Evolutionary conservation across 2,329 filamentous ascomycete species (phyloP).

Genomic region (Colletotrichum salicis): DNA sequence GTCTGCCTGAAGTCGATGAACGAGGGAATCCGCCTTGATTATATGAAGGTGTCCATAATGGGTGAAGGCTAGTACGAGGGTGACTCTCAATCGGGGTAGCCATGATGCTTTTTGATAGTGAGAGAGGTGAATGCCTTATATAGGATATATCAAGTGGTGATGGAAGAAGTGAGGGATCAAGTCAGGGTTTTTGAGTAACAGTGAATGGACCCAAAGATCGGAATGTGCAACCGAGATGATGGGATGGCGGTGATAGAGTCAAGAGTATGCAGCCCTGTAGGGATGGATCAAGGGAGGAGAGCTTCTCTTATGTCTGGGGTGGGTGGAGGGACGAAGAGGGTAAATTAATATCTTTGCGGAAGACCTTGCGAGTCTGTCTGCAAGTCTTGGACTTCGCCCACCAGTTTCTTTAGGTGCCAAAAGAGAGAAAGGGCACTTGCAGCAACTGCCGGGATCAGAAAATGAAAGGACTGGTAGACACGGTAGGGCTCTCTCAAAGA

Average conservation of each 20-base stretch:
- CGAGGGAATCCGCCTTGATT: conserved; percentile 39
- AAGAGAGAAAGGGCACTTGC: conserved; percentile 12
- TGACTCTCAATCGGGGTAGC: conserved; percentile 32
- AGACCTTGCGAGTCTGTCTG: not conserved
- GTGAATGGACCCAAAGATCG: conserved; percentile 8
- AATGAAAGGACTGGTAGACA: conserved; percentile 30
- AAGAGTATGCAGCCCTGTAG: conserved; percentile 15
- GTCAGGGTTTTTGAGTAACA: conserved; percentile 1
- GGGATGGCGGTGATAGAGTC: conserved; percentile 11
- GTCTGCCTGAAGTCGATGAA: conserved; percentile 20
- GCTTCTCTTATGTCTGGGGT: conserved; percentile 28
- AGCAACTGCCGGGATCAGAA: conserved; percentile 33
- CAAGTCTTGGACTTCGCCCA: conserved; percentile 4
- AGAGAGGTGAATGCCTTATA: not conserved
- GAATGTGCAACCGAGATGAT: conserved; percentile 23
- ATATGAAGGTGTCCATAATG: conserved; percentile 48
- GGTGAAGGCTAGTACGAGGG: conserved; percentile 39
- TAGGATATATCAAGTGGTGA: conserved; percentile 1
- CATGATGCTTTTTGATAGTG: conserved; percentile 23
- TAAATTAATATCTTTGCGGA: conserved; percentile 2
- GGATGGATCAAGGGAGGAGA: conserved; percentile 22
- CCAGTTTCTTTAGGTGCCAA: not conserved
- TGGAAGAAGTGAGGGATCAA: not conserved
- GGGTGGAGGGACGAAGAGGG: not conserved
- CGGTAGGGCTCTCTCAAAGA: conserved; percentile 19